These are phyloP conservation scores for Mercurialis annua DNA, from an alignment of 345 rosid species.

Conservation along the genomic window DNA sequence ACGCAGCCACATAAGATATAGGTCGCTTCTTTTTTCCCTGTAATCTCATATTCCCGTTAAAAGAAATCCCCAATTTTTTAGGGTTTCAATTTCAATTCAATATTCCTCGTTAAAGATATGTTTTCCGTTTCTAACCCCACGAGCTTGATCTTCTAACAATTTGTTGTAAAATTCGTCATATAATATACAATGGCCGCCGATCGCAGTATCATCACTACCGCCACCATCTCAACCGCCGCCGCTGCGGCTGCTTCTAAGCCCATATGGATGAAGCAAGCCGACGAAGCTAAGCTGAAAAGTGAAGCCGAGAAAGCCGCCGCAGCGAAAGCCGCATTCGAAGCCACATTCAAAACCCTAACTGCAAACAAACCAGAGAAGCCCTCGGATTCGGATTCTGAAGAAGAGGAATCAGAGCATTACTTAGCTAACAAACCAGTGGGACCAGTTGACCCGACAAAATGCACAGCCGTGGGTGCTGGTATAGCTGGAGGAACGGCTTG, in stretches of 20 bases:
- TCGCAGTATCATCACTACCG: slow-evolving; percentile 14
- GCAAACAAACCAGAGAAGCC: slow-evolving; percentile 41
- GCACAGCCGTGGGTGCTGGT: slow-evolving; percentile 87
- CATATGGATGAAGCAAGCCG: slow-evolving; percentile 96
- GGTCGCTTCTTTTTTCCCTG: too few relatives aligned
- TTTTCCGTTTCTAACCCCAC: too few relatives aligned
- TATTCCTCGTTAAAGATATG: too few relatives aligned
- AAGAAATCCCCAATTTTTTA: neutral
- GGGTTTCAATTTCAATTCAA: neutral
- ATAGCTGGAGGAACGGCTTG: slow-evolving; percentile 96
- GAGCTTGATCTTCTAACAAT: too few relatives aligned
- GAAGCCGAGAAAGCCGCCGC: slow-evolving; percentile 90
- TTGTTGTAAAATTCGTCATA: too few relatives aligned
- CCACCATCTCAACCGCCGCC: slow-evolving; percentile 3
- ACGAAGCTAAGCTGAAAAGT: slow-evolving; percentile 86
- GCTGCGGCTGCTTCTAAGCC: slow-evolving; percentile 45
- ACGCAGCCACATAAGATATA: too few relatives aligned
- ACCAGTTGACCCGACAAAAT: slow-evolving; percentile 78
- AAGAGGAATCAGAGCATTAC: slow-evolving; percentile 43
- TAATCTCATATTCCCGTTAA: too few relatives aligned
- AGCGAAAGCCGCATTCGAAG: slow-evolving; percentile 94
- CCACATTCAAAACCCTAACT: slow-evolving; percentile 70
- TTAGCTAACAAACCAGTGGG: slow-evolving; percentile 75
- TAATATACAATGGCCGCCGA: slow-evolving; percentile 19
- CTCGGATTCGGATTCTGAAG: slow-evolving; percentile 63